Evolutionary conservation across 441 rosid genomes (phyloP), one percentile per base, ranked within the genome.

Genomic region (Syzygium syzygioides): DNA sequence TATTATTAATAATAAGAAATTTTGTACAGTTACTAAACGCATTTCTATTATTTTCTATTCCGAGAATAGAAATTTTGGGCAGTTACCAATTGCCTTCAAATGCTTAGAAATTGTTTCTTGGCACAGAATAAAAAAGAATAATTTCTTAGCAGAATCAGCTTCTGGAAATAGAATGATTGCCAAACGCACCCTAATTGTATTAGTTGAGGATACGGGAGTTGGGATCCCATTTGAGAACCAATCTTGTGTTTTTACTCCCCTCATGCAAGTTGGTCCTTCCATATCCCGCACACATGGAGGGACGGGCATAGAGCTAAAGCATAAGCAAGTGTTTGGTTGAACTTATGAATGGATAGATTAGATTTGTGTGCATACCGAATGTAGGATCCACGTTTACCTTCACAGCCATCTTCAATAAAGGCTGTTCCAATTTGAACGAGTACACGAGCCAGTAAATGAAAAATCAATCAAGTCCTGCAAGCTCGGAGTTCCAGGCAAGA

Each of bases 181-280:
- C 9, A 41, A 41, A 41, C 9, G 45, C 45, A 1, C 45, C 45
- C 45, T 41, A 87, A 94, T 96, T 4, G 95, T 97, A 60, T 95
- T 98, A 17, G 99, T 97, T 84, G 99, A 97, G 92, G 99, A 97
- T 92, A 97, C 99, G 9, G 99, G 99, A 20, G 94, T 86, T 90
- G 99, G 99, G 90, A 97, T 97, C 90, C 99, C 99, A 87, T 76
- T 90, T 41, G 97, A 96, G 91, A 96, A 96, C 57, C 99, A 96
- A 85, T 88, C 98, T 86, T 98, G 99, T 50, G 93, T 97, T 86
- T 97, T 97, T 90, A 96, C 98, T 48, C 99, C 95, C 68, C 96
- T 96, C 90, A 95, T 96, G 98, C 99, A 97, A 92, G 99, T 96
- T 28, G 97, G 94, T 86, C 98, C 98, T 34, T 97, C 99, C 83